Evolutionary conservation across 805 yeast species (phyloP), one percentile per base, ranked within the genome.

Genomic region (Saccharomycopsis sp.): DNA sequence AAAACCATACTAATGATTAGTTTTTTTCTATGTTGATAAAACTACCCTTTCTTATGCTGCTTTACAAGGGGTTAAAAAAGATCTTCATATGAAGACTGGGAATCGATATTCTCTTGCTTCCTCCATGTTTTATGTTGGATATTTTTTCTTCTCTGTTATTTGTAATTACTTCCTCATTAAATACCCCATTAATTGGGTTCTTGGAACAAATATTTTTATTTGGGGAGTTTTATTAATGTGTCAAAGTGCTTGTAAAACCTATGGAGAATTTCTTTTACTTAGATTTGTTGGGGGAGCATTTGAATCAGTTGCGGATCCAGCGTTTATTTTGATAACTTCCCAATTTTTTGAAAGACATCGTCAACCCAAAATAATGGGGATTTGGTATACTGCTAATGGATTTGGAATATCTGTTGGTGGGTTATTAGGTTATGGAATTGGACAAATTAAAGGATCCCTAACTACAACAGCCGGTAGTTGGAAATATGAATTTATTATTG

Each of bases 21-120:
- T 62, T 28, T 52, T 56, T 25, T 71, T 66, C 48, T 58, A 60
- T 43, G 61, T 66, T 65, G 72, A 67, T 15, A 67, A 67, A 45
- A 51, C 58, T 17, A 51, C 68, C 3, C 58, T 56, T 38, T 58
- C 68, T 2, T 64, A 60, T 47, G 74, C 74, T 3, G 64, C 73
- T 4, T 57, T 70, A 34, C 60, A 67, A 48, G 74, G 73, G 10
- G 47, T 71, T 31, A 58, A 58, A 38, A 48, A 49, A 8, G 72
- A 66, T 49, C 56, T 56, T 19, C 41, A 61, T 21, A 57, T 71
- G 54, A 45, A 46, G n/a, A 15, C 9, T 5, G 70, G 73, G 5
- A 59, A 60, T 41, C 58, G 52, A 45, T 64, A 61, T 39, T 50
- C 60, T 20, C 64, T 69, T 69, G 52, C 62, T 18, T 62, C 66